These are phyloP conservation scores for Thuidium tamariscinum DNA, from an alignment of 225 moss, liverwort and hornwort genomes.

Conservation along the genomic window DNA sequence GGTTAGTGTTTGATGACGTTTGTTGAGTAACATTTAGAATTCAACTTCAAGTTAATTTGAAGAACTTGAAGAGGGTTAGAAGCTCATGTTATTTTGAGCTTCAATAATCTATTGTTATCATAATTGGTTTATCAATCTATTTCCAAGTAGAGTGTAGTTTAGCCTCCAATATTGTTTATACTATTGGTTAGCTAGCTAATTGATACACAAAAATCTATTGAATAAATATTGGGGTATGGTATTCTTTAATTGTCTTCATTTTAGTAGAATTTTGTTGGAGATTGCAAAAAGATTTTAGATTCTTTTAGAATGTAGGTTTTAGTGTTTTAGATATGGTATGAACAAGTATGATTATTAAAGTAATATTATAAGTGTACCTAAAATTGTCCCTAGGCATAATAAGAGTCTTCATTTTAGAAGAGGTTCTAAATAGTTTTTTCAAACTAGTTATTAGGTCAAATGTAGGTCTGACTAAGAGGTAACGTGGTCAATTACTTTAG, in stretches of 20 bases:
- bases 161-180: background rate
- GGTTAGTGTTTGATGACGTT: background rate
- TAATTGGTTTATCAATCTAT: background rate
- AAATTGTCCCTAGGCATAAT: background rate
- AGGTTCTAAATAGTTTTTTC: background rate
- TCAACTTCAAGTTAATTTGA: background rate
- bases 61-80: background rate
- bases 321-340: background rate
- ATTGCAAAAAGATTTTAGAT: too few relatives aligned
- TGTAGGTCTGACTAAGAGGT: background rate
- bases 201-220: background rate
- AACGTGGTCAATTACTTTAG: accelerated
- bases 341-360: background rate
- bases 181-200: background rate
- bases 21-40: background rate
- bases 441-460: background rate
- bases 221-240: too few relatives aligned
- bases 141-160: background rate
- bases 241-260: background rate
- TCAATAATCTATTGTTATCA: background rate
- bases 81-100: background rate
- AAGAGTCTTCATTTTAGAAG: background rate
- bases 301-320: too few relatives aligned
- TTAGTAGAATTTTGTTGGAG: accelerated
- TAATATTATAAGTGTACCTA: too few relatives aligned